Percentiles rank a stretch among this genome's conserved stretches.
phyloP scores from a whole-genome alignment of 2,329 filamentous ascomycete genomes.

The Ascomycota sp. region DNA sequence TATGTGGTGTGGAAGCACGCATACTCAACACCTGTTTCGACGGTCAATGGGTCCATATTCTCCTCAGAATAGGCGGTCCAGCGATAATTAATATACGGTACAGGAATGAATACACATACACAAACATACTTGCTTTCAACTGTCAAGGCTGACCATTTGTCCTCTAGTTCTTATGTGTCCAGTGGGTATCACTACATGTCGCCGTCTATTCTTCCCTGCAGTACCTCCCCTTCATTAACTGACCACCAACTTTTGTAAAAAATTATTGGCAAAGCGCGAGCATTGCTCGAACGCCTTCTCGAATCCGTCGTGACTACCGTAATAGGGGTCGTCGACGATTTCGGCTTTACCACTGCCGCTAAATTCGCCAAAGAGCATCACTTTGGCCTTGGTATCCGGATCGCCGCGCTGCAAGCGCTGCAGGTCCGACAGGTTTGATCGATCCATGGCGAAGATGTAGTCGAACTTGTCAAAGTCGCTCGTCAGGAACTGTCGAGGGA shows the following conservation, averaged over 20 bases:
- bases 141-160: no score
- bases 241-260: slow-evolving; percentile 35
- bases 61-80: no score
- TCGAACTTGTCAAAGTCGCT: slow-evolving; percentile 71
- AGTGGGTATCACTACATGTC: no score
- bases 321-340: slow-evolving; percentile 74
- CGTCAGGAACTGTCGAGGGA: slow-evolving; percentile 20
- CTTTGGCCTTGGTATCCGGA: slow-evolving; percentile 34
- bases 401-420: slow-evolving; percentile 34
- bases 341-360: slow-evolving; percentile 44
- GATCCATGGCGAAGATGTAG: slow-evolving; percentile 90
- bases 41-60: no score
- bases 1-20: no score
- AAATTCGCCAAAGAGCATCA: slow-evolving; percentile 68
- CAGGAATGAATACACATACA: no score
- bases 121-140: no score
- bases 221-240: slow-evolving; percentile 2
- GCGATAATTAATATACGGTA: no score
- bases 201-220: background rate
- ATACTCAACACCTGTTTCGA: no score
- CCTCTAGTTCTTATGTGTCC: no score
- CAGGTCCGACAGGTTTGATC: slow-evolving; percentile 53
- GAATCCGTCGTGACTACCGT: slow-evolving; percentile 66
- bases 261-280: slow-evolving; percentile 50
- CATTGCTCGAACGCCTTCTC: slow-evolving; percentile 72